Percentiles rank a stretch among this genome's conserved stretches.
Conservation (phyloP, 1,284 basidiomycete genomes). For the Ceratobasidium sp. region DNA sequence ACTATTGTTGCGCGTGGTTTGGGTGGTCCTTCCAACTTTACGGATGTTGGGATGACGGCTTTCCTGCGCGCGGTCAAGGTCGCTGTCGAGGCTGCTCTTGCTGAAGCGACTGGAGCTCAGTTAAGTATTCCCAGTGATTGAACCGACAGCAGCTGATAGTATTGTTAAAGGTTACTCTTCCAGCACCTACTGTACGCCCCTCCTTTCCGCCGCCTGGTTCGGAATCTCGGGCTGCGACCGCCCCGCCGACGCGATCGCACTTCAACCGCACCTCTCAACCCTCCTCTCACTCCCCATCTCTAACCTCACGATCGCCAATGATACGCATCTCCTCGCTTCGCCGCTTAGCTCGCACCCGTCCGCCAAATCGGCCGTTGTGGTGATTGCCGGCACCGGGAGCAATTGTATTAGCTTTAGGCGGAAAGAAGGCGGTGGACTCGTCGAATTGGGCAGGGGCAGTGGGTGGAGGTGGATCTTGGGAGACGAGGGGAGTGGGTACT, state of each 20-base stretch:
- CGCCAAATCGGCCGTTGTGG: constrained; percentile 71
- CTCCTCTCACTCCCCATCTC: constrained; percentile 67
- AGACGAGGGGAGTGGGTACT: constrained; percentile 82
- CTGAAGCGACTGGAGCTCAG: constrained; percentile 58
- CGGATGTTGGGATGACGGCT: constrained; percentile 67
- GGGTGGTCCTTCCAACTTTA: constrained; percentile 77
- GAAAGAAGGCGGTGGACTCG: constrained; percentile 55
- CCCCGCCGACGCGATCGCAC: constrained; percentile 67
- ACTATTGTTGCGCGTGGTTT: constrained; percentile 70
- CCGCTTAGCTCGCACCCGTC: constrained; percentile 70
- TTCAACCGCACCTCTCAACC: constrained; percentile 66
- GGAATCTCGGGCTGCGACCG: constrained; percentile 83
- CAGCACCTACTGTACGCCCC: neutral
- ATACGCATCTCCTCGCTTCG: constrained; percentile 79
- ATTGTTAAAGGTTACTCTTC: constrained; percentile 1
- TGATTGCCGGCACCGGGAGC: constrained; percentile 80
- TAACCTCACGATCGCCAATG: constrained; percentile 72
- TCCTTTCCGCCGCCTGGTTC: constrained; percentile 71
- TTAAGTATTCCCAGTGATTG: constrained; percentile 50
- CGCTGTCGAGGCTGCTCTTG: constrained; percentile 67
- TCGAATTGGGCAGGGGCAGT: constrained; percentile 73
- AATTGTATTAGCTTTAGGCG: constrained; percentile 72
- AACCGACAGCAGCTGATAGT: constrained; percentile 52
- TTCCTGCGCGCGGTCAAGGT: constrained; percentile 65
- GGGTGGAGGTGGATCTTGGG: constrained; percentile 88